Percentiles rank a stretch among this genome's conserved stretches.
Conservation (phyloP, 75 land plant species). For the Sequoiadendron giganteum region DNA sequence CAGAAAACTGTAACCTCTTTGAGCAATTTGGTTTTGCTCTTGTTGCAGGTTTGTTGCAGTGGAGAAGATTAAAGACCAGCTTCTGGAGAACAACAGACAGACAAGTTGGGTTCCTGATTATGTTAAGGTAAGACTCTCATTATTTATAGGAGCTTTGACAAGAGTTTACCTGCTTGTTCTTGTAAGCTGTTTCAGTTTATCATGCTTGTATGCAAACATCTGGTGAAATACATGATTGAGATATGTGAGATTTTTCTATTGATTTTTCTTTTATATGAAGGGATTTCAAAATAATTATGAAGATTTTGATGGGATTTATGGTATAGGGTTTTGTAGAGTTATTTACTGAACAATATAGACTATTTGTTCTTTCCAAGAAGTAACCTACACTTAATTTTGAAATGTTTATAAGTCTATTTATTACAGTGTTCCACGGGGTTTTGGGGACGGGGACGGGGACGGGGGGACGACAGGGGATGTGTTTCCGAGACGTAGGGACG, state of each 20-base stretch:
- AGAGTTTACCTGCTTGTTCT: not conserved
- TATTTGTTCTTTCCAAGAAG: not conserved
- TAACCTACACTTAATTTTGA: not conserved
- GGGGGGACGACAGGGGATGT: too few species aligned
- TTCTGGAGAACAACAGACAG: constrained; percentile 77
- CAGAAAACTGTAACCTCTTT: not conserved
- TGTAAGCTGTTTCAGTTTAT: not conserved
- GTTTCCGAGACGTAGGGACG: too few species aligned
- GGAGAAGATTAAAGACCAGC: constrained; percentile 77
- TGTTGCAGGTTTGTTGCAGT: constrained; percentile 90
- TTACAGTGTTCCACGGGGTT: too few species aligned
- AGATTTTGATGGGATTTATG: not conserved
- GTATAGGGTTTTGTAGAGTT: not conserved
- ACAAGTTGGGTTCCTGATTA: constrained; percentile 99
- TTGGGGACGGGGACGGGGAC: too few species aligned
- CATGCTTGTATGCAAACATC: not conserved
- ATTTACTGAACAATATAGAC: not conserved
- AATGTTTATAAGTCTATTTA: too few species aligned
- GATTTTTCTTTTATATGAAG: not conserved
- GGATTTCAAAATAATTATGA: not conserved
- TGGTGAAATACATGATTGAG: not conserved
- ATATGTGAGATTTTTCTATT: not conserved
- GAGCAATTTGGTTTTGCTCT: not conserved
- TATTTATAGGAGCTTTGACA: not conserved
- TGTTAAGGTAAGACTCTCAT: constrained; percentile 66